These are phyloP conservation scores for Microdochium paspali DNA, from an alignment of 2,329 filamentous ascomycete species.

Conservation along the genomic window DNA sequence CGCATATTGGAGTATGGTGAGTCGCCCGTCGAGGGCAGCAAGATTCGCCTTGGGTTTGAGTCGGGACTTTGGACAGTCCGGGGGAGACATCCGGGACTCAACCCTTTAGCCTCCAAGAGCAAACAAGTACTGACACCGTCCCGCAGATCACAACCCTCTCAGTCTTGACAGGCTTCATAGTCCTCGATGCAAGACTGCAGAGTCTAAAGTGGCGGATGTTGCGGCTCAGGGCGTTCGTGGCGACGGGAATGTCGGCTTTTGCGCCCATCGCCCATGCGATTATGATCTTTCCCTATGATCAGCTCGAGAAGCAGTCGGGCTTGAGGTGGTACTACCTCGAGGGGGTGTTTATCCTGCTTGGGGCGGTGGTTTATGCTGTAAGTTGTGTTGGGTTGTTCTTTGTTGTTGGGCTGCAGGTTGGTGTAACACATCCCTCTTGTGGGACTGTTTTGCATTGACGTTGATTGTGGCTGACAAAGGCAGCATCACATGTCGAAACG, in stretches of 20 bases:
- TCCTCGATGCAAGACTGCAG: conserved; percentile 23
- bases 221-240: conserved; percentile 25
- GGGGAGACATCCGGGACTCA: no score
- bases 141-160: neutral
- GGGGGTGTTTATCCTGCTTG: conserved; percentile 23
- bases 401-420: neutral
- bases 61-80: no score
- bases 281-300: conserved; percentile 23
- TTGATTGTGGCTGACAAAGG: no score
- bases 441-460: no score
- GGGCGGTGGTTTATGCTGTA: conserved; percentile 27
- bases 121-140: neutral
- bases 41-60: no score
- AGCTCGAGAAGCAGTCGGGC: conserved; percentile 28
- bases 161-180: neutral
- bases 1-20: conserved; percentile 25
- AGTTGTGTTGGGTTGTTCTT: conserved; percentile 9
- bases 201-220: conserved; percentile 23
- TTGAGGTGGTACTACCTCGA: conserved; percentile 29
- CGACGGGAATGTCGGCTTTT: conserved; percentile 26
- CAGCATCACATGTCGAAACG: no score
- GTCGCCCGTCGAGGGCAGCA: neutral
- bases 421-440: neutral
- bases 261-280: conserved; percentile 28
- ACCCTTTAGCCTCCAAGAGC: no score